Base-by-base conservation (phyloP, 345 rosid genomes). In the Sisymbrium irio region DNA sequence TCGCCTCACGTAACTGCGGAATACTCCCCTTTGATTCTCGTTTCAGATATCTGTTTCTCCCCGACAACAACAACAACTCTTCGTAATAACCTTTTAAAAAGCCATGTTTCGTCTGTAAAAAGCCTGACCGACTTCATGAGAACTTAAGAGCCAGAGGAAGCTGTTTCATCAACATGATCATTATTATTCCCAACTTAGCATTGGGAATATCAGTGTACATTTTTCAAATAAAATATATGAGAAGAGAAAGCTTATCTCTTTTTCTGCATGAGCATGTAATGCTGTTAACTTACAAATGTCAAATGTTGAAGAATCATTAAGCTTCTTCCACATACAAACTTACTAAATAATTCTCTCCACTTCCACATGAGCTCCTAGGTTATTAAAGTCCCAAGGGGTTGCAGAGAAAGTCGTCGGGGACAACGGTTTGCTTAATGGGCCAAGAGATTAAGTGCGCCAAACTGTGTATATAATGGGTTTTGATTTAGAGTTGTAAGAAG, bases 11-110 rank as follows among this genome's bases (percentile, higher is more conserved):
- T 17, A 93, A 82, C 74, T 90, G 91, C 25, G 92, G 93, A 65
- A 86, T 90, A 78, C 84, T 90, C 40, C 82, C 96, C 33, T 89
- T 90, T 2, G 98, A 92, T 67, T 89, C 98, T 2, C 86, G 83
- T 41, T 92, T 88, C 79, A 88, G 96, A 33, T 92, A 89, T 79
- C 80, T 90, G 51, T 88, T 88, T 83, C 82, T 90, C 54, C 93
- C 91, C 3, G 72, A 77, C 47, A n/a, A 77, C 71, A 41, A 30
- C 25, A 17, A 64, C 62, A 11, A 6, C 62, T 60, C 56, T 36
- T 50, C 22, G 67, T 67, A 59, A 41, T 28, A 22, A 54, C 57
- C 61, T 41, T 50, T 28, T 9, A 1, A 41, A 44, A 56, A 15
- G 18, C 46, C 30, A 17, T 71, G 61, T 27, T 39, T 17, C 6